These are phyloP conservation scores for Hansenula lynferdii DNA, from an alignment of 1,139 yeast species.

Conservation along the genomic window DNA sequence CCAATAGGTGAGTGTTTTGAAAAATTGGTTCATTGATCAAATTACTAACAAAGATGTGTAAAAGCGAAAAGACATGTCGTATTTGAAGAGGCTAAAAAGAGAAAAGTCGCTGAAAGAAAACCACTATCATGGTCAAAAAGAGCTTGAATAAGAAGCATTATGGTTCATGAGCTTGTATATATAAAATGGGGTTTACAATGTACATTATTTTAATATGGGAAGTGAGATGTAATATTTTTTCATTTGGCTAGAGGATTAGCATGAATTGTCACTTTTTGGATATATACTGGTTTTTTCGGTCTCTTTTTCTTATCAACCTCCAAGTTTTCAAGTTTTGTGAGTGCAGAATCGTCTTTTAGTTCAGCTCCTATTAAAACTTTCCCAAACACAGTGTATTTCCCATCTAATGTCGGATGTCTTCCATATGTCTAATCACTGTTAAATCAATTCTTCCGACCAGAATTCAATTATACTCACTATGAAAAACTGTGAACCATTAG, in stretches of 20 bases:
- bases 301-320: constrained; percentile 34
- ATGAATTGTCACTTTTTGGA: constrained; percentile 36
- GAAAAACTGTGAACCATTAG: constrained; percentile 41
- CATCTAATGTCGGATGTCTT: constrained; percentile 42
- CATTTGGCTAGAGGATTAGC: constrained; percentile 23
- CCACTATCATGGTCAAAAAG: constrained; percentile 58
- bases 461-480: constrained; percentile 23
- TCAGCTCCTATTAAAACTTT: constrained; percentile 41
- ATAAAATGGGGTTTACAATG: constrained; percentile 1
- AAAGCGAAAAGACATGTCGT: constrained; percentile 71
- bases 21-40: neutral
- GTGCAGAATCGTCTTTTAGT: constrained; percentile 26
- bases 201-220: neutral
- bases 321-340: constrained; percentile 33
- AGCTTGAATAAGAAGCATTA: constrained; percentile 10
- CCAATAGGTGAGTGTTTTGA: constrained; percentile 44
- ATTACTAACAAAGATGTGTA: constrained; percentile 5
- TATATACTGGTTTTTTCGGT: constrained; percentile 33
- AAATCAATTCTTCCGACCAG: neutral
- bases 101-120: constrained; percentile 65
- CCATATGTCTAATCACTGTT: constrained; percentile 26
- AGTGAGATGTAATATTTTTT: no score
- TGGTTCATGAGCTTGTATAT: constrained; percentile 18
- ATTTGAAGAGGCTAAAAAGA: constrained; percentile 82
- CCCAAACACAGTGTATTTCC: constrained; percentile 55